Conservation (phyloP, 306 rosid genomes). For the Albizia julibrissin region DNA sequence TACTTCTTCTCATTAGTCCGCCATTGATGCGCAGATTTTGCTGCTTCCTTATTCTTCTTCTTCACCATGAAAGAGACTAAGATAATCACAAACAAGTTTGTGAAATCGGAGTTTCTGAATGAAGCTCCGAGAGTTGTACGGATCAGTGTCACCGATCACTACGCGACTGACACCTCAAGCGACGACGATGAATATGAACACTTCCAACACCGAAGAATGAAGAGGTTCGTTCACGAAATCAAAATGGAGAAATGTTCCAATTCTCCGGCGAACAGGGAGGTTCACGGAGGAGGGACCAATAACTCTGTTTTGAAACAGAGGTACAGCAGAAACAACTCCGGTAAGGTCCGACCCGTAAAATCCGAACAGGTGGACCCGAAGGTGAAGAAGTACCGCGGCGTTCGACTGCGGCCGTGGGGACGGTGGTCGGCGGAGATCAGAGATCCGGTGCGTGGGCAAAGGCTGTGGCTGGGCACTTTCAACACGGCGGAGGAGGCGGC, state of each 20-base stretch:
- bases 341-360: not conserved
- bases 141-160: conserved; percentile 43
- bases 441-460: conserved; percentile 37
- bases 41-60: not conserved
- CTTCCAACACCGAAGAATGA: conserved; percentile 5
- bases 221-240: conserved; percentile 46
- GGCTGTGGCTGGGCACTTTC: conserved; percentile 72
- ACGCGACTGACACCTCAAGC: conserved; percentile 69
- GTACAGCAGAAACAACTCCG: not conserved
- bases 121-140: conserved; percentile 40
- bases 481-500: conserved; percentile 70
- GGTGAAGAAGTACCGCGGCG: conserved; percentile 47
- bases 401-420: conserved; percentile 60
- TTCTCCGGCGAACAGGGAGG: not conserved
- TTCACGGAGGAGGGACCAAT: not conserved
- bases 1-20: not conserved
- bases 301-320: not conserved
- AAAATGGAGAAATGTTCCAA: conserved; percentile 36
- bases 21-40: not conserved
- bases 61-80: conserved; percentile 21
- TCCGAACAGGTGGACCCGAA: not conserved
- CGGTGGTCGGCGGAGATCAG: conserved; percentile 73
- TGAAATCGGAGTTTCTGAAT: conserved; percentile 4
- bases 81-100: conserved; percentile 37
- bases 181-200: conserved; percentile 50